Evolutionary conservation across 2,329 filamentous ascomycete species (phyloP).

Genomic region (Aureobasidium sp.): DNA sequence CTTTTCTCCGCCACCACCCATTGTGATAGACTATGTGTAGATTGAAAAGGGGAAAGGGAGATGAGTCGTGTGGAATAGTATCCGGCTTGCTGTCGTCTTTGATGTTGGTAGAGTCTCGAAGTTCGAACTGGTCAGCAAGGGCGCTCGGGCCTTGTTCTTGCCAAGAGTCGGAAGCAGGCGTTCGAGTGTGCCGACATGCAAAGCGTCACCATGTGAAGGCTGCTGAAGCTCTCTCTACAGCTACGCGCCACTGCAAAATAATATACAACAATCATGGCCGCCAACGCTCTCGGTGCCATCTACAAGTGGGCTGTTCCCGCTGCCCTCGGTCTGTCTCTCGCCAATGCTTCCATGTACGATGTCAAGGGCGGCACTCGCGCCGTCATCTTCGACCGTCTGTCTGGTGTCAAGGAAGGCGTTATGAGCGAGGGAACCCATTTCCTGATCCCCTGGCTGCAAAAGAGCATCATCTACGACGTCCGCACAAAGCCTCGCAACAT

Average conservation of each 20-base stretch:
- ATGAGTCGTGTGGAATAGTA: background rate
- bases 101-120: background rate
- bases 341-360: constrained; percentile 84
- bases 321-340: constrained; percentile 57
- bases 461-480: constrained; percentile 91
- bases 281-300: constrained; percentile 49
- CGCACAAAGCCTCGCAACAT: constrained; percentile 97
- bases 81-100: background rate
- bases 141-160: background rate
- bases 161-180: constrained; percentile 3
- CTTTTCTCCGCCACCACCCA: constrained; percentile 35
- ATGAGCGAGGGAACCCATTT: constrained; percentile 97
- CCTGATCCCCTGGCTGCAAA: constrained; percentile 90
- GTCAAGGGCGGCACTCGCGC: constrained; percentile 90
- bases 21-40: constrained; percentile 18
- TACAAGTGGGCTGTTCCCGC: constrained; percentile 67
- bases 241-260: constrained; percentile 5
- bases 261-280: constrained; percentile 19
- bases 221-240: background rate
- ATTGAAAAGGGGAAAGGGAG: background rate
- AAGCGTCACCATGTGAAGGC: background rate
- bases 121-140: constrained; percentile 11
- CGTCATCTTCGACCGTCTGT: constrained; percentile 93
- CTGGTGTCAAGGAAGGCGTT: constrained; percentile 86
- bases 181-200: background rate